Conservation (phyloP, 805 yeast genomes). For the Ascoidea asiatica region DNA sequence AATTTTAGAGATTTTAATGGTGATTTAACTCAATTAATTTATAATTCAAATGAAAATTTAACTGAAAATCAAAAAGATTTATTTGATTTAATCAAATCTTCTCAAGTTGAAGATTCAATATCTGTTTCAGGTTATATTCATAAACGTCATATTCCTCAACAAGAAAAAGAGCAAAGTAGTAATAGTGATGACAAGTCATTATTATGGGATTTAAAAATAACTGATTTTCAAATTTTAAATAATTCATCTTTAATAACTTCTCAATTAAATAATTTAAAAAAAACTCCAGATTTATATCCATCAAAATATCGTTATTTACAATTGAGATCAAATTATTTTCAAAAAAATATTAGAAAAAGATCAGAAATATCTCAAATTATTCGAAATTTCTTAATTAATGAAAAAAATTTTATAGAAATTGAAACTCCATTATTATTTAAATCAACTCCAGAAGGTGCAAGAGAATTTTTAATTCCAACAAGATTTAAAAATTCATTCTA, state of each 20-base stretch:
- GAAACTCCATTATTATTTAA: constrained; percentile 92
- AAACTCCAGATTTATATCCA: constrained; percentile 47
- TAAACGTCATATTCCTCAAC: constrained; percentile 15
- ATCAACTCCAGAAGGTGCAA: constrained; percentile 96
- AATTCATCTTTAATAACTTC: constrained; percentile 51
- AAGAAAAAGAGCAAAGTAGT: constrained; percentile 13
- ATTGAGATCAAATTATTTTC: constrained; percentile 46
- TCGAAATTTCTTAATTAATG: constrained; percentile 28
- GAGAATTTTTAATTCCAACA: constrained; percentile 91
- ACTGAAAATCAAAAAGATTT: constrained; percentile 22
- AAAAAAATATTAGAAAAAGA: constrained; percentile 40
- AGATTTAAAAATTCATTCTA: constrained; percentile 48
- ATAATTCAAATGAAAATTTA: constrained; percentile 7
- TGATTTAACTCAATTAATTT: constrained; percentile 43
- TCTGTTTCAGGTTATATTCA: constrained; percentile 45
- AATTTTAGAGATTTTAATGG: constrained; percentile 66
- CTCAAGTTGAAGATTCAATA: constrained; percentile 66
- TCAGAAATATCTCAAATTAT: constrained; percentile 37
- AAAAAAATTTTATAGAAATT: constrained; percentile 52
- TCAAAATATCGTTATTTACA: constrained; percentile 75
- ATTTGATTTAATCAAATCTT: constrained; percentile 24
- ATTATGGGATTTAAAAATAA: constrained; percentile 47
- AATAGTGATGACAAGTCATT: background rate
- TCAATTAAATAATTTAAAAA: constrained; percentile 48
- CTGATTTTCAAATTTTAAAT: constrained; percentile 43